Conservation (phyloP, 345 rosid genomes). For the Eucalyptus cloeziana region DNA sequence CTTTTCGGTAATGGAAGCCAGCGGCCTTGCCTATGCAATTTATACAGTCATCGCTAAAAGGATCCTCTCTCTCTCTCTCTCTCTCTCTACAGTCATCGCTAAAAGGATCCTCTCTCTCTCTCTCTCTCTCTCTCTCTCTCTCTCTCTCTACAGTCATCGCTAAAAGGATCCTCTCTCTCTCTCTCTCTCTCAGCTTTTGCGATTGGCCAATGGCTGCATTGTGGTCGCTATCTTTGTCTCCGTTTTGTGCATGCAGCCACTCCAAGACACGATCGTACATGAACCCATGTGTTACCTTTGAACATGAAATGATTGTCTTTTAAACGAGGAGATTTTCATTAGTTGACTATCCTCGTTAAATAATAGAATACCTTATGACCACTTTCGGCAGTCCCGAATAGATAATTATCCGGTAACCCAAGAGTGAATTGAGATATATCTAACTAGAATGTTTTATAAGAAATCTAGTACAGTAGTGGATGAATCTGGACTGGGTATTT, state of each 20-base stretch:
- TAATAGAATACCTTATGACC: not conserved
- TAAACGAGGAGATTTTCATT: not conserved
- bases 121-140: not conserved
- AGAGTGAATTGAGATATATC: not conserved
- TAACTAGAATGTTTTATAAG: not conserved
- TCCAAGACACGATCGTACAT: not conserved
- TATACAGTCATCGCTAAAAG: not conserved
- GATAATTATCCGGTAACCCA: not conserved
- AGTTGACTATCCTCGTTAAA: not conserved
- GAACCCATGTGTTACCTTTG: no score
- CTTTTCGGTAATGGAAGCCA: not conserved
- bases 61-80: not conserved
- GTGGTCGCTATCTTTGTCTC: not conserved
- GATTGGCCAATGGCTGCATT: not conserved
- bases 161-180: not conserved
- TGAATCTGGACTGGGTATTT: rapidly evolving
- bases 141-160: no score
- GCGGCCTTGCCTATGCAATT: not conserved
- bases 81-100: no score
- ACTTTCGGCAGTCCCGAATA: not conserved
- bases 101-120: not conserved
- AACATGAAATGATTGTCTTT: not conserved
- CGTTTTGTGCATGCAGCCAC: not conserved
- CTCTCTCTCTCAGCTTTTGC: not conserved
- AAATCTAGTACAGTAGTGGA: not conserved